These are phyloP conservation scores for Microcyclospora pomicola DNA, from an alignment of 2,329 filamentous ascomycete genomes.

Conservation along the genomic window DNA sequence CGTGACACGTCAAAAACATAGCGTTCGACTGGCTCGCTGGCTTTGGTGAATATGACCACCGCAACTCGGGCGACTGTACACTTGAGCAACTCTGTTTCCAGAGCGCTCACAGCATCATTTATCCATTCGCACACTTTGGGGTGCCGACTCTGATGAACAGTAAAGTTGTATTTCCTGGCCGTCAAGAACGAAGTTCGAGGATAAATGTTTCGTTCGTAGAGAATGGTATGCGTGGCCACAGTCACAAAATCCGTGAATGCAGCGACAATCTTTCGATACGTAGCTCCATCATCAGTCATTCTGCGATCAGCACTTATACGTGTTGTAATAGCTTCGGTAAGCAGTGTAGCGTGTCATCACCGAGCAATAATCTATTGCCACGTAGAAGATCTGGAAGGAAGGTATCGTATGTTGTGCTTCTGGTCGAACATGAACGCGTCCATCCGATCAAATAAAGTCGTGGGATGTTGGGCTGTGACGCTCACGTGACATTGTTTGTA, in stretches of 20 bases:
- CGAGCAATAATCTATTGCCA: no score
- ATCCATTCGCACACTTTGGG: conserved; percentile 78
- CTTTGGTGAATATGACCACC: conserved; percentile 41
- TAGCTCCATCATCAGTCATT: conserved; percentile 16
- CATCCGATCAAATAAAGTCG: no score
- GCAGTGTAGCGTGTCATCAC: background rate
- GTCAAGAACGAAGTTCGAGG: conserved; percentile 64
- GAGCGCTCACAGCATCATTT: conserved; percentile 61
- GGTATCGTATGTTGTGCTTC: no score
- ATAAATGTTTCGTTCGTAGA: conserved; percentile 72
- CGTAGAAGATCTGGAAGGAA: no score
- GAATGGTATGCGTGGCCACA: conserved; percentile 70
- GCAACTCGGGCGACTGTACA: conserved; percentile 41
- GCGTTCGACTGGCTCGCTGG: conserved; percentile 42
- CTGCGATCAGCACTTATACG: background rate
- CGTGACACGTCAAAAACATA: conserved; percentile 46
- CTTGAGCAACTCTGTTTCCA: conserved; percentile 54
- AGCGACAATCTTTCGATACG: conserved; percentile 45
- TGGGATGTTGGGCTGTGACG: no score
- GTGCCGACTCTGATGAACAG: conserved; percentile 75
- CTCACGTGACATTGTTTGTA: no score
- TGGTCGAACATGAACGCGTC: no score
- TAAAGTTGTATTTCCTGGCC: conserved; percentile 67
- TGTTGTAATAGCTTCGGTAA: conserved; percentile 1
- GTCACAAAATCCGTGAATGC: conserved; percentile 70